phyloP scores from a whole-genome alignment of 331 rosid species.

The Quercus phellos region DNA sequence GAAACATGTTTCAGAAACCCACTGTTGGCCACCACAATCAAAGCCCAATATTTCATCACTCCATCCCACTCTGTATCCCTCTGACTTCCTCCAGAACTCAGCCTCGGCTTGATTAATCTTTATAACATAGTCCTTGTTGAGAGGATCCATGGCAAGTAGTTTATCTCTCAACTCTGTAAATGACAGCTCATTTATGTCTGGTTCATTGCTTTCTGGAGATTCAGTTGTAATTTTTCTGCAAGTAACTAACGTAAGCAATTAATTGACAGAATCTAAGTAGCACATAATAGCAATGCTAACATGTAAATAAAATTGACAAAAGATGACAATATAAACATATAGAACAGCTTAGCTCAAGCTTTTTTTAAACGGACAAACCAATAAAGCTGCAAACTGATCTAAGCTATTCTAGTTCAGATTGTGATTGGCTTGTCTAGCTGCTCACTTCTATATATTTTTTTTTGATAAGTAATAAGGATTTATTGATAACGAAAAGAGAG shows the following conservation, averaged over 20 bases:
- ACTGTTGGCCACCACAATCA: conserved; percentile 99
- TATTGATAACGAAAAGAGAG: too few relatives aligned
- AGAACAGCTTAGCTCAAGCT: neutral
- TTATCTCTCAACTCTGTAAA: conserved; percentile 90
- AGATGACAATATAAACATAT: conserved; percentile 1
- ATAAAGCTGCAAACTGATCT: neutral
- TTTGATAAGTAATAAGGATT: too few relatives aligned
- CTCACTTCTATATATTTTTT: neutral
- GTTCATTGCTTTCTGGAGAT: conserved; percentile 37
- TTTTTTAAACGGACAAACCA: neutral
- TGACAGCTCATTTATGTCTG: conserved; percentile 65
- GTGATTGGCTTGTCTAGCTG: neutral
- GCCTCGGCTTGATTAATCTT: conserved; percentile 91
- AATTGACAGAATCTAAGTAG: conserved; percentile 12
- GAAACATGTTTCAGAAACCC: conserved; percentile 96
- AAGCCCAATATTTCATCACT: conserved; percentile 96
- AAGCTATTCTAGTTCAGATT: neutral
- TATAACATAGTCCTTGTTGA: conserved; percentile 61
- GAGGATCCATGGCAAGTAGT: conserved; percentile 81
- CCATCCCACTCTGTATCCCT: conserved; percentile 98
- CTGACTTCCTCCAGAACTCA: conserved; percentile 86
- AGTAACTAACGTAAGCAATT: conserved; percentile 16
- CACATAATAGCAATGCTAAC: conserved; percentile 5
- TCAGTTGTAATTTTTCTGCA: conserved; percentile 42
- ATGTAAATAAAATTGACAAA: conserved; percentile 10